Percentiles rank a stretch among this genome's conserved stretches.
These are phyloP conservation scores for Tolypocladium inflatum DNA, from an alignment of 2,329 filamentous ascomycete species.

Conservation along the genomic window DNA sequence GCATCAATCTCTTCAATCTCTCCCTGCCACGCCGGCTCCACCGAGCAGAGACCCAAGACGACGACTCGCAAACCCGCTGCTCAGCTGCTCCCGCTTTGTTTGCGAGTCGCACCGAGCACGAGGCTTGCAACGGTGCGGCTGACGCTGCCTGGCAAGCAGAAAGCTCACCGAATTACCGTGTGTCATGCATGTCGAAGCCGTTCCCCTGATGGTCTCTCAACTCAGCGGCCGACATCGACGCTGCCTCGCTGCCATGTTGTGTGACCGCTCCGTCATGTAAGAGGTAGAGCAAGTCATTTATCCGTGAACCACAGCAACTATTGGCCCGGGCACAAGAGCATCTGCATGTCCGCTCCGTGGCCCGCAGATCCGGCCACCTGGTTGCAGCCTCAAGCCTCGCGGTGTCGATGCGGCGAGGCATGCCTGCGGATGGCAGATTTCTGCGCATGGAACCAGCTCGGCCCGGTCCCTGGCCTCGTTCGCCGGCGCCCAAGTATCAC, in stretches of 20 bases:
- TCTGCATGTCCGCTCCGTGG: background rate
- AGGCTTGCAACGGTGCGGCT: background rate
- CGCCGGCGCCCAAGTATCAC: background rate
- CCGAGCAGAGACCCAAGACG: background rate
- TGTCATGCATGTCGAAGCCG: background rate
- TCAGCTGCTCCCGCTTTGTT: background rate
- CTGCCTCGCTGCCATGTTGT: background rate
- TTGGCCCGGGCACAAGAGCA: background rate
- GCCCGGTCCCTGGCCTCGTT: background rate
- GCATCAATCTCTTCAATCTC: background rate
- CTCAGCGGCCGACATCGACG: background rate
- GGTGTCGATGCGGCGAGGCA: background rate
- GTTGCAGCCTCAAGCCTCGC: background rate
- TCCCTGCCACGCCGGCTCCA: background rate
- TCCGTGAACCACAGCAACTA: background rate
- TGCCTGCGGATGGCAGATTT: background rate
- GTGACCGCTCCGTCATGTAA: background rate
- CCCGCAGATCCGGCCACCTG: background rate
- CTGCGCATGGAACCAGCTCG: background rate
- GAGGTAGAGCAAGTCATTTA: background rate
- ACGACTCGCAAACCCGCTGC: background rate
- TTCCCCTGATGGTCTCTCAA: background rate
- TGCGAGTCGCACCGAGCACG: background rate
- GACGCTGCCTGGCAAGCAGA: background rate
- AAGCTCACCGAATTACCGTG: background rate